A percentile compares a stretch with the other conserved stretches of the same genome.
These are phyloP conservation scores for Rubia balearica DNA, from an alignment of 305 asterid genomes.

Conservation along the genomic window DNA sequence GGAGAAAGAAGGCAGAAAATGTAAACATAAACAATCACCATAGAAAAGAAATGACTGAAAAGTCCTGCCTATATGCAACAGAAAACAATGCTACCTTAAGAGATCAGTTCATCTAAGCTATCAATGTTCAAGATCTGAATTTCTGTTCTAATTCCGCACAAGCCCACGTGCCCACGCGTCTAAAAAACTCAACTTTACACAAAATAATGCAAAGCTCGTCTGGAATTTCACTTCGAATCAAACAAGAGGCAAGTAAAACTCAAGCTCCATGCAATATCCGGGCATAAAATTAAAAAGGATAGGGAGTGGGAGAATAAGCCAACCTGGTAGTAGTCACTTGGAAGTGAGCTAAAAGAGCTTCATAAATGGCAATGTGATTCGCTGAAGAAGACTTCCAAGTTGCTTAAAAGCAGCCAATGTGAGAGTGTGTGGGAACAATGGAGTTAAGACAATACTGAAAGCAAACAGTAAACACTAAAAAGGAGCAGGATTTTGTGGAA, in stretches of 20 bases:
- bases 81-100: background rate
- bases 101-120: constrained; percentile 12
- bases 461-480: constrained; percentile 5
- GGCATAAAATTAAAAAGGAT: background rate
- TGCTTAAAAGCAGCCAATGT: constrained; percentile 9
- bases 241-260: constrained; percentile 1
- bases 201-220: constrained; percentile 11
- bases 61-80: background rate
- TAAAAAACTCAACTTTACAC: constrained; percentile 11
- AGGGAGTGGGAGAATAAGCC: background rate
- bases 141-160: constrained; percentile 11
- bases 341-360: constrained; percentile 7
- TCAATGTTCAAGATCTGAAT: constrained; percentile 20
- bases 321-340: constrained; percentile 10
- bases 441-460: background rate
- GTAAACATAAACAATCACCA: constrained; percentile 11
- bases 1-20: constrained; percentile 11
- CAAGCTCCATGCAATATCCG: constrained; percentile 9
- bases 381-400: constrained; percentile 10
- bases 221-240: constrained; percentile 2
- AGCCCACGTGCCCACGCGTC: constrained; percentile 12
- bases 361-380: constrained; percentile 12
- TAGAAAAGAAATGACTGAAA: background rate
- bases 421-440: constrained; percentile 9
- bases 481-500: constrained; percentile 15